Percentiles rank a stretch among this genome's conserved stretches.
phyloP scores from a whole-genome alignment of 1,284 basidiomycete genomes.

The Thecaphora thlaspeos region DNA sequence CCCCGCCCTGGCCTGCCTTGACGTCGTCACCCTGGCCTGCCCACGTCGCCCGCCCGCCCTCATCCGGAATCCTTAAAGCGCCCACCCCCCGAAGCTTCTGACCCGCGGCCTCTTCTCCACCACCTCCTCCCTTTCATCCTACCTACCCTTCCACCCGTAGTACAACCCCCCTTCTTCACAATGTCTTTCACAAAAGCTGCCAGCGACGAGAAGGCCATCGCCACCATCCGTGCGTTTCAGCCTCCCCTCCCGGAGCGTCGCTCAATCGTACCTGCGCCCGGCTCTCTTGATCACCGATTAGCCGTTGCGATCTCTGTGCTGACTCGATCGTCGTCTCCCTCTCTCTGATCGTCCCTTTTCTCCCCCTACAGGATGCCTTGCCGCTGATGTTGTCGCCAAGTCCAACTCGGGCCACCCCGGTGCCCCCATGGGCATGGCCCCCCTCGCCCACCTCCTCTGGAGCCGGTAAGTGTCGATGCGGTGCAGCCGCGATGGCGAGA shows the following conservation, averaged over 20 bases:
- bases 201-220: constrained; percentile 47
- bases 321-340: no score
- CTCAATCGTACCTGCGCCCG: no score
- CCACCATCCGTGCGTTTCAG: constrained; percentile 44
- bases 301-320: no score
- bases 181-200: constrained; percentile 46
- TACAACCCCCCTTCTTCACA: constrained; percentile 1
- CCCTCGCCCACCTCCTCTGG: constrained; percentile 82
- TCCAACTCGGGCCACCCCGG: constrained; percentile 71
- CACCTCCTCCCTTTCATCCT: neutral
- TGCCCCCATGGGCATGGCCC: constrained; percentile 71
- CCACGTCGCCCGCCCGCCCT: no score
- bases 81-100: no score
- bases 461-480: constrained; percentile 63
- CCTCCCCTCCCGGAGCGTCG: neutral
- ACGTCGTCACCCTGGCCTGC: no score
- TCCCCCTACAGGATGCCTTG: constrained; percentile 29
- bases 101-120: constrained; percentile 1
- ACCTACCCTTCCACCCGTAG: constrained; percentile 15
- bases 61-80: no score
- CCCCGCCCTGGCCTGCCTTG: no score
- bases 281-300: no score
- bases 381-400: constrained; percentile 48
- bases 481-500: no score
- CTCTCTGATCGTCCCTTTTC: no score